Conservation (phyloP, 179 eudicot species). For the Pouteria campechiana region DNA sequence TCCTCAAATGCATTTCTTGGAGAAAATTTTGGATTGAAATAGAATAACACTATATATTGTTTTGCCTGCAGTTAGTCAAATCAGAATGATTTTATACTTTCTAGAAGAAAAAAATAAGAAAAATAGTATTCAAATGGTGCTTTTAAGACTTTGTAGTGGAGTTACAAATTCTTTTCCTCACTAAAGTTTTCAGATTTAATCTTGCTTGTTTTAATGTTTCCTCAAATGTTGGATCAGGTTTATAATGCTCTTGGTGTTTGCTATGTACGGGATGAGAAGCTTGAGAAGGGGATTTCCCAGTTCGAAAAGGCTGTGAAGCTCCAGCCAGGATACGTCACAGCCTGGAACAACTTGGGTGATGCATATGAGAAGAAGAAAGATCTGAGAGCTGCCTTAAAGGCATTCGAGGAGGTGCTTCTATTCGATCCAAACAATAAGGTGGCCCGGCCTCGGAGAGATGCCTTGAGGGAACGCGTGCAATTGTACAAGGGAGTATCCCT, state of each 20-base stretch:
- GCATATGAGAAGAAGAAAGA: conserved; percentile 90
- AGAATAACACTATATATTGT: too few relatives aligned
- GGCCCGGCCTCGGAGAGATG: conserved; percentile 78
- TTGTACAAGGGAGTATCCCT: conserved; percentile 82
- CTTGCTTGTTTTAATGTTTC: too few relatives aligned
- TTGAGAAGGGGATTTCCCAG: conserved; percentile 81
- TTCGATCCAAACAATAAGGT: conserved; percentile 91
- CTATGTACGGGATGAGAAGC: conserved; percentile 68
- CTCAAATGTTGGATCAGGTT: conserved; percentile 34
- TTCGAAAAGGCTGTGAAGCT: conserved; percentile 79
- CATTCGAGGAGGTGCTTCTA: conserved; percentile 91
- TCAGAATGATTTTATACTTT: too few relatives aligned
- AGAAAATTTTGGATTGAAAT: too few relatives aligned
- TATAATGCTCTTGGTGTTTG: conserved; percentile 91
- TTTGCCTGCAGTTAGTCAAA: too few relatives aligned
- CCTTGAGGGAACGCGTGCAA: conserved; percentile 49
- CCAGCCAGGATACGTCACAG: conserved; percentile 93
- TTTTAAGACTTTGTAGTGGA: too few relatives aligned
- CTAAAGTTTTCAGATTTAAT: too few relatives aligned
- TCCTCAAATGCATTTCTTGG: too few relatives aligned
- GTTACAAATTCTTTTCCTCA: too few relatives aligned
- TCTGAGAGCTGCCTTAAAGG: conserved; percentile 63
- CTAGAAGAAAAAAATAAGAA: too few relatives aligned
- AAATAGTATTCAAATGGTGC: too few relatives aligned
- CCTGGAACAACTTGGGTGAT: conserved; percentile 97